Evolutionary conservation across 108 stramenopile species (phyloP).

Genomic region (Phaeodactylum tricornutum): DNA sequence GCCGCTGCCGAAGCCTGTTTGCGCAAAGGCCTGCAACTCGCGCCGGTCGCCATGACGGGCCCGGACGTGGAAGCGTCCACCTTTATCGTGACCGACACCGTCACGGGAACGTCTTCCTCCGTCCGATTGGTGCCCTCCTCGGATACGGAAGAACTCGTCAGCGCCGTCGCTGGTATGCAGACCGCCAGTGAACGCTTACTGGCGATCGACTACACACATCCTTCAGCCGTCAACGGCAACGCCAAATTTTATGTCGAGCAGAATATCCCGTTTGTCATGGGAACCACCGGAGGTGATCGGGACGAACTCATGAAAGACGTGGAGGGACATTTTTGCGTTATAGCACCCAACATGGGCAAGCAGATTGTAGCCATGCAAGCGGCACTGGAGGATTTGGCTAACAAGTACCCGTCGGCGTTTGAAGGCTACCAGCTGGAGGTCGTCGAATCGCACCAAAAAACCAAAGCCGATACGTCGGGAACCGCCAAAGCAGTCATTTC

Average conservation of each 20-base stretch:
- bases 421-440: conserved; percentile 87
- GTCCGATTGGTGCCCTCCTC: conserved; percentile 66
- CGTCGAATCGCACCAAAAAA: conserved; percentile 92
- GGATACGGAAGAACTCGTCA: conserved; percentile 42
- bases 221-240: conserved; percentile 92
- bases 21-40: conserved; percentile 71
- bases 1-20: conserved; percentile 92
- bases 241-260: conserved; percentile 78
- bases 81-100: conserved; percentile 58
- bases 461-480: conserved; percentile 96
- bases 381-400: conserved; percentile 83
- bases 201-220: conserved; percentile 97
- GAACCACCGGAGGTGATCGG: conserved; percentile 91
- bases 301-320: conserved; percentile 58
- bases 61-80: conserved; percentile 60
- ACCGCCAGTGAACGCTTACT: conserved; percentile 38
- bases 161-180: conserved; percentile 48
- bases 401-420: conserved; percentile 88
- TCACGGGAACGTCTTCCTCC: conserved; percentile 45
- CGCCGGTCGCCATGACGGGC: conserved; percentile 86
- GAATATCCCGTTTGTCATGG: conserved; percentile 90
- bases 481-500: conserved; percentile 94
- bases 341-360: conserved; percentile 99
- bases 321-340: conserved; percentile 79
- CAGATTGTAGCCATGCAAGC: conserved; percentile 99